Evolutionary conservation across 805 yeast genomes (phyloP), one percentile per base, ranked within the genome.

Genomic region (Metschnikowia continentalis): DNA sequence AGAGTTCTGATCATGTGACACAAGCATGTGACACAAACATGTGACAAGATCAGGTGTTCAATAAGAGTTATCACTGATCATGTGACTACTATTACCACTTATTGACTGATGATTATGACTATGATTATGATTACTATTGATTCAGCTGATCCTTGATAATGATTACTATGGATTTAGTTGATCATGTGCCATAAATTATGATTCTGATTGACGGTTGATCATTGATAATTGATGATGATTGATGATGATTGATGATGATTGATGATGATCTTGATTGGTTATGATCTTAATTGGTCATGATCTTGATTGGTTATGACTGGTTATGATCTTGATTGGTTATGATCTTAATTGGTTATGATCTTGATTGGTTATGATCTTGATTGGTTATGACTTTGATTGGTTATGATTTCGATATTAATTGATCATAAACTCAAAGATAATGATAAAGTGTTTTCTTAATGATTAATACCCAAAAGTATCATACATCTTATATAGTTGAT

Each of bases 381-480:
- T 35, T 35, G 36, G 15, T 33, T 33, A 33, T 33, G 36, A 33
- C 8, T n/a, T 23, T 6, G 6, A 20, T 20, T 20, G 22, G 36
- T 6, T 33, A 14, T 5, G 36, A 33, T 23, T 7, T 22, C 6
- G 23, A 22, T 20, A 20, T 3, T 20, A 20, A 20, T 23, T 23
- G 30, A 10, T 26, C 11, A 26, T 26, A 13, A 26, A 2, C n/a
- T 33, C 15, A 3, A 33, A 3, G 6, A n/a, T 33, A 15, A 33
- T 6, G 4, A 33, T 14, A 1, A 23, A 23, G 8, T 23, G 35
- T 14, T 33, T 14, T 2, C 35, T 32, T 6, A 33, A 8, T 6
- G 13, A 14, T 40, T 35, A 48, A 22, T 51, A 54, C 20, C 58
- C 55, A 5, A 44, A 30, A 51, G 51, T 47, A 26, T 58, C 59